A percentile compares a stretch with the other conserved stretches of the same genome.
phyloP scores from a whole-genome alignment of 1,139 yeast genomes.

The Geotrichum cucujoidarum region DNA sequence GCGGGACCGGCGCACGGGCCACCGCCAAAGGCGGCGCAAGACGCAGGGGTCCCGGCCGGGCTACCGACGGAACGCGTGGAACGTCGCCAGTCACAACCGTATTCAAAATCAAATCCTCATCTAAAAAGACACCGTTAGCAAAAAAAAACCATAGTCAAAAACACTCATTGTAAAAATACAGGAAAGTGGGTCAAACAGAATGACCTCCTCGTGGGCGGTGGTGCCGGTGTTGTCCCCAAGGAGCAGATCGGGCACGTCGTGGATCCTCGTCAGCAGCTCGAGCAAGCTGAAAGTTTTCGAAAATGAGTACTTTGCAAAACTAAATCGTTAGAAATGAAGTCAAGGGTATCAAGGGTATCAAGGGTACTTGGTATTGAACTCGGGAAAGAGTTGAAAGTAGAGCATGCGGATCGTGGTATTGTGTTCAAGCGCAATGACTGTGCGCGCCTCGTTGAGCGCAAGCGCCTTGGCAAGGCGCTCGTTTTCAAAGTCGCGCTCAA shows the following conservation, averaged over 20 bases:
- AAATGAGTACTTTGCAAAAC: slow-evolving; percentile 18
- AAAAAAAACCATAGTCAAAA: neutral
- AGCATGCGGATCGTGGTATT: slow-evolving; percentile 19
- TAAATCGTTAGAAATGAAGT: neutral
- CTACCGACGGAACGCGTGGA: neutral
- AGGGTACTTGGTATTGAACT: slow-evolving; percentile 16
- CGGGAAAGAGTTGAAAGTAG: slow-evolving; percentile 19
- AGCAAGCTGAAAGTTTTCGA: slow-evolving; percentile 14
- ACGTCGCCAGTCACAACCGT: neutral
- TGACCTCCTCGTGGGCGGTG: neutral
- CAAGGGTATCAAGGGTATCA: neutral
- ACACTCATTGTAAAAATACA: neutral
- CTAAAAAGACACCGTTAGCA: neutral
- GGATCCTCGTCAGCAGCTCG: slow-evolving; percentile 11
- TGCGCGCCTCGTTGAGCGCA: slow-evolving; percentile 11
- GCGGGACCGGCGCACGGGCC: no score
- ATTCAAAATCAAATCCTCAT: slow-evolving; percentile 16
- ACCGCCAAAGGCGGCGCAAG: no score
- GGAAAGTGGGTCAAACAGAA: slow-evolving; percentile 14
- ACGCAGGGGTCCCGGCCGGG: no score
- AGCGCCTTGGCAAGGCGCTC: slow-evolving; percentile 3
- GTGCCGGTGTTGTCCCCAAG: slow-evolving; percentile 8
- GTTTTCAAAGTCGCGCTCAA: neutral
- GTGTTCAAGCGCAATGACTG: slow-evolving; percentile 19
- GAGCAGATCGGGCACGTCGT: slow-evolving; percentile 9